Conservation (phyloP, 768 basidiomycete genomes). For the Rhizopogon vesiculosus region DNA sequence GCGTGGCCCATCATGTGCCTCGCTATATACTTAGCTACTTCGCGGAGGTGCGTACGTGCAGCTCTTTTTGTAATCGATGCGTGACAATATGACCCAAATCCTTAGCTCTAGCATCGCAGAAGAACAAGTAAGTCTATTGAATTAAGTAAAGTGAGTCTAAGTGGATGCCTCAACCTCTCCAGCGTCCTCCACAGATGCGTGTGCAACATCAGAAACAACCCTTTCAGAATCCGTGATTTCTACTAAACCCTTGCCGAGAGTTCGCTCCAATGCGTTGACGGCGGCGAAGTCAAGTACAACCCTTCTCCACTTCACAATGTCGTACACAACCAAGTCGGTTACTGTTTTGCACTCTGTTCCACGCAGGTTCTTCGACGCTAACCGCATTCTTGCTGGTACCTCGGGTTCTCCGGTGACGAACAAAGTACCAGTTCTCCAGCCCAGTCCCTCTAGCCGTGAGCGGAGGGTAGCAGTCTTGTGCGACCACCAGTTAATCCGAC, state of each 20-base stretch:
- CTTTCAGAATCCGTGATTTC: constrained; percentile 1
- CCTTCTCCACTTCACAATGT: constrained; percentile 79
- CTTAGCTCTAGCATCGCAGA: too few relatives aligned
- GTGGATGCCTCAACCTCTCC: not conserved
- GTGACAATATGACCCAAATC: too few relatives aligned
- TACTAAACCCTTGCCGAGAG: constrained; percentile 39
- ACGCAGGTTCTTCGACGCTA: constrained; percentile 69
- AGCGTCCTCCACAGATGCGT: not conserved
- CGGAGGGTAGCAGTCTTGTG: constrained; percentile 68
- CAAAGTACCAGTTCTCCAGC: constrained; percentile 63
- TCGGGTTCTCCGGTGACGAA: constrained; percentile 66
- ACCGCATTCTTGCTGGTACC: constrained; percentile 49
- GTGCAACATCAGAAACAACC: constrained; percentile 4
- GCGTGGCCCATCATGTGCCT: constrained; percentile 7
- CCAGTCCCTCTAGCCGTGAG: constrained; percentile 56
- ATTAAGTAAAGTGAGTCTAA: not conserved
- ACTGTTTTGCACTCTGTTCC: constrained; percentile 59
- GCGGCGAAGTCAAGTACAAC: constrained; percentile 79
- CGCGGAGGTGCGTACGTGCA: too few relatives aligned
- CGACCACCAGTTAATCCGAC: constrained; percentile 64
- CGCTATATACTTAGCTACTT: too few relatives aligned
- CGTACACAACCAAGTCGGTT: constrained; percentile 72
- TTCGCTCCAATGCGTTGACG: constrained; percentile 71
- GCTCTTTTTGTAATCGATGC: too few relatives aligned
- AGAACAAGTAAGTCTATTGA: not conserved